Evolutionary conservation across 2,329 filamentous ascomycete species (phyloP), one percentile per base, ranked within the genome.

Genomic region (Emergomyces orientalis): DNA sequence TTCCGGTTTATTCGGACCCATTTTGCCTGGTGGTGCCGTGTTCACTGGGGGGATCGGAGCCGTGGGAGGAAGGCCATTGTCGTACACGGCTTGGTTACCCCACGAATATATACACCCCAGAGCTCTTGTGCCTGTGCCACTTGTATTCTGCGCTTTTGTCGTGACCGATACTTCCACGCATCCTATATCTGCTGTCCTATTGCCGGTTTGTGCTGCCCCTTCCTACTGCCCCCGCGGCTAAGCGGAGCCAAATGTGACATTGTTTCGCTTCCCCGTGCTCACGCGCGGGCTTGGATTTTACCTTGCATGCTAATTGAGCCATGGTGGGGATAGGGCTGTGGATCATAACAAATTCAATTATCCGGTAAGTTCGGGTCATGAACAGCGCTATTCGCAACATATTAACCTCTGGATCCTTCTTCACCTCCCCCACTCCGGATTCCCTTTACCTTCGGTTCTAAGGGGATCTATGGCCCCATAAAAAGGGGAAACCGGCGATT

Each of bases 351-450:
- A 1, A n/a, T 47, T 47, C n/a, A 3, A 47, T 59, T 34, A 32
- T 59, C 47, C 22, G 41, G 56, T 59, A 59, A 22, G 56, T 59
- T 47, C 47, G 41, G 14, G 41, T n/a, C 30, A 30, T 59, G 51
- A 13, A 55, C 9, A 25, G n/a, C 19, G 34, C 17, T 55, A 55
- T 34, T 34, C 17, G 19, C 17, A 25, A 32, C n/a, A 25, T 14
- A 25, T 30, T 6, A 8, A 32, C 17, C 14, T 34, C 13, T 34
- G 43, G 17, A 17, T 37, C 2, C 19, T 55, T 1, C 14, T n/a
- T 55, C 13, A 4, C 17, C 1, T 7, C 30, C 9, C 17, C 25
- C 47, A 17, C 25, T 30, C 47, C 25, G 22, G 22, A 55, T n/a
- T 30, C 8, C 51, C 27, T 37, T 11, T 37, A n/a, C 17, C 13